Percentiles rank a stretch among this genome's conserved stretches.
Conservation (phyloP, 2,329 filamentous ascomycete genomes). For the Fusarium graminum region DNA sequence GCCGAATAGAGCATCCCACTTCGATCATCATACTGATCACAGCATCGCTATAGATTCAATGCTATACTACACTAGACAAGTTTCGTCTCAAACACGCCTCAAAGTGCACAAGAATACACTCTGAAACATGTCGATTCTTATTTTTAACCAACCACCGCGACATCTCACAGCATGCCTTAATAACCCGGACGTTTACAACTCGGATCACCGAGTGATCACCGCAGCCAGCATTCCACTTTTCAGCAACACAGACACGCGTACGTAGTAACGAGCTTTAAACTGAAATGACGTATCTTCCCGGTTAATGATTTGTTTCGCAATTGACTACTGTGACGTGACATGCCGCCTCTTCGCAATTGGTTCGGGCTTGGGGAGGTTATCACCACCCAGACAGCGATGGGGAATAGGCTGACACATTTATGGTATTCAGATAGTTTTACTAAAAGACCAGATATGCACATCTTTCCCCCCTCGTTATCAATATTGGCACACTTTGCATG, state of each 20-base stretch:
- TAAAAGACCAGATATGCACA: background rate
- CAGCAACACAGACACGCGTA: background rate
- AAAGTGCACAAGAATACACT: constrained; percentile 13
- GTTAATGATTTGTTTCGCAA: constrained; percentile 23
- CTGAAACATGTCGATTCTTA: constrained; percentile 28
- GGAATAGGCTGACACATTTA: constrained; percentile 20
- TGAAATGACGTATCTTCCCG: constrained; percentile 33
- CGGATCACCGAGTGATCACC: constrained; percentile 38
- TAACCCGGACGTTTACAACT: constrained; percentile 30
- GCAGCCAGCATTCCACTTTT: background rate
- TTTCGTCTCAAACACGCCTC: constrained; percentile 9
- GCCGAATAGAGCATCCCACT: constrained; percentile 10
- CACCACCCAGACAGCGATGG: constrained; percentile 24
- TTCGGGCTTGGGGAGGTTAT: constrained; percentile 7
- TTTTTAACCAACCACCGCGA: constrained; percentile 14
- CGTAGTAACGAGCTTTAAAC: constrained; percentile 2
- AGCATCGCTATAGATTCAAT: constrained; percentile 14
- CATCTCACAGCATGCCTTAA: constrained; percentile 21
- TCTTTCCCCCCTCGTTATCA: constrained; percentile 1
- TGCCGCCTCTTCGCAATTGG: constrained; percentile 27
- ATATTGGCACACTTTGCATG: constrained; percentile 6
- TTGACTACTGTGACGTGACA: constrained; percentile 22
- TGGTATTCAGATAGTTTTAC: constrained; percentile 7
- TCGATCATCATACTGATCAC: constrained; percentile 3
- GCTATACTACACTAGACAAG: background rate